Percentiles rank a stretch among this genome's conserved stretches.
phyloP scores from a whole-genome alignment of 2,329 filamentous ascomycete species.

The Alternaria postmessia region DNA sequence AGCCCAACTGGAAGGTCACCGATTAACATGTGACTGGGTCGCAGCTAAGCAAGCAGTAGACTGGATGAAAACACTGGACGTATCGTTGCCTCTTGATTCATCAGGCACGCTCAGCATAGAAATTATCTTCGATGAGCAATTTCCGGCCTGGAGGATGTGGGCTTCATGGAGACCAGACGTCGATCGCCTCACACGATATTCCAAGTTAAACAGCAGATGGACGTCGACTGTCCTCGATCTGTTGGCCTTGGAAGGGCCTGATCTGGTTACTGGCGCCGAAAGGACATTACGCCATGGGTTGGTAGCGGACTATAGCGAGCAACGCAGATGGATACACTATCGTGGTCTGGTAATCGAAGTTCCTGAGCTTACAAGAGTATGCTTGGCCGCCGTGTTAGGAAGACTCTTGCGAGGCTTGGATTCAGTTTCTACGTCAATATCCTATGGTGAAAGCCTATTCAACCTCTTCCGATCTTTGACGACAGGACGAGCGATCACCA shows the following conservation, averaged over 20 bases:
- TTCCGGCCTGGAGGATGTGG: slow-evolving; percentile 42
- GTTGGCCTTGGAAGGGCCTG: slow-evolving; percentile 42
- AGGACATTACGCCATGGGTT: slow-evolving; percentile 35
- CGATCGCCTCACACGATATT: slow-evolving; percentile 21
- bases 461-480: slow-evolving; percentile 31
- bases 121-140: slow-evolving; percentile 35
- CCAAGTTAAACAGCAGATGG: slow-evolving; percentile 20
- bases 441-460: slow-evolving; percentile 13
- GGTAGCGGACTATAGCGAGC: slow-evolving; percentile 27
- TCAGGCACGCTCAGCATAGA: slow-evolving; percentile 22
- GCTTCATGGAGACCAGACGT: slow-evolving; percentile 40
- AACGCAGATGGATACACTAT: slow-evolving; percentile 25
- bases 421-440: background rate
- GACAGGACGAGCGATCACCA: slow-evolving; percentile 27
- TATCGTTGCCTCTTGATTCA: slow-evolving; percentile 14
- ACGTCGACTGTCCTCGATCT: slow-evolving; percentile 32
- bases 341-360: slow-evolving; percentile 33
- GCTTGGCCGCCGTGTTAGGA: slow-evolving; percentile 27
- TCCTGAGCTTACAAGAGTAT: slow-evolving; percentile 24
- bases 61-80: slow-evolving; percentile 32
- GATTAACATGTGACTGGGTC: slow-evolving; percentile 34
- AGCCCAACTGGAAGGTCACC: slow-evolving; percentile 36
- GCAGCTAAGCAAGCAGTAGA: slow-evolving; percentile 28
- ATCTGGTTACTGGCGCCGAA: slow-evolving; percentile 29
- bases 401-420: slow-evolving; percentile 21